Percentiles rank a stretch among this genome's conserved stretches.
Conservation (phyloP, 1,284 basidiomycete genomes). For the Cryptococcus sp. region DNA sequence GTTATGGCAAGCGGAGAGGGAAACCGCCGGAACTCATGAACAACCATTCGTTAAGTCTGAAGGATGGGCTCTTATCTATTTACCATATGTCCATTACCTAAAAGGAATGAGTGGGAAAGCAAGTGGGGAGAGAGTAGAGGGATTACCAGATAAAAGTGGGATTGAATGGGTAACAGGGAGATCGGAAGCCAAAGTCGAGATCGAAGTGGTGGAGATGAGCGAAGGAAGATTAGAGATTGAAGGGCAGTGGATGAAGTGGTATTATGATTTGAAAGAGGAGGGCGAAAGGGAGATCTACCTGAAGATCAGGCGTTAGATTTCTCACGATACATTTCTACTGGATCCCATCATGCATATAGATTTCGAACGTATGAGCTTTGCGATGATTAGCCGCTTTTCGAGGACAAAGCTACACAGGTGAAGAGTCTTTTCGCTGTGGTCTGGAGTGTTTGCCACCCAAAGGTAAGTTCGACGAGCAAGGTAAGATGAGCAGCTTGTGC, state of each 20-base stretch:
- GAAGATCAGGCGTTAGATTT: not conserved
- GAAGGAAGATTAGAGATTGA: conserved; percentile 14
- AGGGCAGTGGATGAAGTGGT: conserved; percentile 22
- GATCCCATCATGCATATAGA: no score
- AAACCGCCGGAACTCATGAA: conserved; percentile 37
- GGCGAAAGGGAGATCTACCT: conserved; percentile 7
- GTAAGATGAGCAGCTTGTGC: no score
- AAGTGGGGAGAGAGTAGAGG: not conserved
- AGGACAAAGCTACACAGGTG: no score
- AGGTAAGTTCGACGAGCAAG: no score
- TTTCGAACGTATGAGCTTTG: no score
- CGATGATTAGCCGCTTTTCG: no score
- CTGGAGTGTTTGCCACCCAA: no score
- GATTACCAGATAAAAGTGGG: conserved; percentile 5
- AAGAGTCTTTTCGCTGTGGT: no score
- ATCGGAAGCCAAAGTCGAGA: conserved; percentile 15
- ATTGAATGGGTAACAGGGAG: conserved; percentile 17
- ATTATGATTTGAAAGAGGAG: conserved; percentile 9
- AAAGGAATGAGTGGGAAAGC: not conserved
- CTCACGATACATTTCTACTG: no score
- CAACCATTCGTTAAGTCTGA: conserved; percentile 60
- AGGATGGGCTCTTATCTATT: conserved; percentile 54
- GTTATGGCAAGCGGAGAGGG: conserved; percentile 1
- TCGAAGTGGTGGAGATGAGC: conserved; percentile 18
- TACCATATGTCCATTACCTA: conserved; percentile 75